Evolutionary conservation across 2,329 filamentous ascomycete genomes (phyloP), one percentile per base, ranked within the genome.

Genomic region (Trichophyton simii): DNA sequence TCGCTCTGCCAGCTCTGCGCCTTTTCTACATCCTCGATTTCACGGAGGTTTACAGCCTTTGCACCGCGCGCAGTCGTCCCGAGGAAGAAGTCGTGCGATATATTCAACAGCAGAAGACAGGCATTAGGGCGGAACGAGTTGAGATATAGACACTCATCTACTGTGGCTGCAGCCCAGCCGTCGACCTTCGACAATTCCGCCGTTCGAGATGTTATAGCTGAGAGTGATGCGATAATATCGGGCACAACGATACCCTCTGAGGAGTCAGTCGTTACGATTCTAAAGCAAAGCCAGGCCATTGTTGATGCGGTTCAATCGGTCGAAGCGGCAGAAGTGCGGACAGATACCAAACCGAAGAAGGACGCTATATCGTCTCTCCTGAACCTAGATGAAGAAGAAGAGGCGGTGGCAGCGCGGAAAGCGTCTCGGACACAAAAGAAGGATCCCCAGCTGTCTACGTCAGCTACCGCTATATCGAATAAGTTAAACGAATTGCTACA

Each of bases 401-500:
- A 48, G 34, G 46, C 38, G 54, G 58, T 57, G 57, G 57, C 55
- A 46, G 61, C 18, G 46, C 52, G 62, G 67, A 20, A 68, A 67
- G 34, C 63, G 67, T 61, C 60, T 67, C 66, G 54, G 64, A 61
- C 62, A 58, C 64, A 59, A 68, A 67, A 58, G 63, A 66, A 57
- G 62, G 70, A 15, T 3, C 9, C 41, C 4, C 22, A 13, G 9
- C 68, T 69, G 31, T 68, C 74, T 3, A 72, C 77, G 28, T 73
- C 74, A 20, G 71, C 75, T 41, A 74, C 74, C 18, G 71, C 75
- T 41, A 74, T 86, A 63, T 81, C 80, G 11, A 72, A 75, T 22
- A 73, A 80, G 13, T 84, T 87, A n/a, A 87, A 88, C 71, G 77
- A 81, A 42, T 82, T 96, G 61, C 72, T 95, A 63, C 81, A 82